Conservation (phyloP, 768 basidiomycete species). For the Mycena latifolia region DNA sequence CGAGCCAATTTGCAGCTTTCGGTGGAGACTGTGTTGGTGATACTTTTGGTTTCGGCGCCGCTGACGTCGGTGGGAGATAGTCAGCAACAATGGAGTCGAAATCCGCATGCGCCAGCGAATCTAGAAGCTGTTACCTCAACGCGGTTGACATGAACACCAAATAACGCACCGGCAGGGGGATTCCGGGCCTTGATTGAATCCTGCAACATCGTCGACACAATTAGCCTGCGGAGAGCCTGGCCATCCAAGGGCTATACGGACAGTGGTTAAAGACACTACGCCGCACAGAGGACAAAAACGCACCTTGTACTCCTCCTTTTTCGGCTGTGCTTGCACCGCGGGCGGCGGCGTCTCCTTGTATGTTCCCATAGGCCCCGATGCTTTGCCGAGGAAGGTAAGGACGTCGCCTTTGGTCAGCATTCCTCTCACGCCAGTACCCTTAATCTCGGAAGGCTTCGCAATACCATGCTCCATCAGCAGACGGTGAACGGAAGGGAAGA, state of each 20-base stretch:
- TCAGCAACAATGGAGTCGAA: slow-evolving; percentile 84
- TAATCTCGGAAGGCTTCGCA: slow-evolving; percentile 73
- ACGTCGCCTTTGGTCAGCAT: slow-evolving; percentile 99
- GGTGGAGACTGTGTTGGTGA: slow-evolving; percentile 28
- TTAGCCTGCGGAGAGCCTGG: slow-evolving; percentile 70
- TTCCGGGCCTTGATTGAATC: slow-evolving; percentile 64
- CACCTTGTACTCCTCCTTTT: slow-evolving; percentile 58
- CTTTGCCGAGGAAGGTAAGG: slow-evolving; percentile 86
- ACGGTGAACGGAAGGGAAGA: slow-evolving; percentile 93
- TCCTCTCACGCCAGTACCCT: slow-evolving; percentile 90
- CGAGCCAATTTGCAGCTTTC: slow-evolving; percentile 39
- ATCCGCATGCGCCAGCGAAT: slow-evolving; percentile 55
- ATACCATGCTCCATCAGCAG: slow-evolving; percentile 78
- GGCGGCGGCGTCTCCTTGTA: slow-evolving; percentile 62
- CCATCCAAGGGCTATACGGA: slow-evolving; percentile 68
- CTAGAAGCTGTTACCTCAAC: slow-evolving; percentile 44
- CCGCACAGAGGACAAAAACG: slow-evolving; percentile 5
- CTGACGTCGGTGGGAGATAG: slow-evolving; percentile 62
- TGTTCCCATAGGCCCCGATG: slow-evolving; percentile 81
- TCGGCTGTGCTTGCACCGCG: slow-evolving; percentile 45
- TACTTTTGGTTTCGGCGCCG: slow-evolving; percentile 38
- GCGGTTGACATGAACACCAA: neutral
- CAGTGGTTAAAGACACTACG: neutral
- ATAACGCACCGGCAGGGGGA: slow-evolving; percentile 53
- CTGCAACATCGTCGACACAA: slow-evolving; percentile 71